phyloP scores from a whole-genome alignment of 768 basidiomycete genomes.

The Sistotremastrum suecicum region DNA sequence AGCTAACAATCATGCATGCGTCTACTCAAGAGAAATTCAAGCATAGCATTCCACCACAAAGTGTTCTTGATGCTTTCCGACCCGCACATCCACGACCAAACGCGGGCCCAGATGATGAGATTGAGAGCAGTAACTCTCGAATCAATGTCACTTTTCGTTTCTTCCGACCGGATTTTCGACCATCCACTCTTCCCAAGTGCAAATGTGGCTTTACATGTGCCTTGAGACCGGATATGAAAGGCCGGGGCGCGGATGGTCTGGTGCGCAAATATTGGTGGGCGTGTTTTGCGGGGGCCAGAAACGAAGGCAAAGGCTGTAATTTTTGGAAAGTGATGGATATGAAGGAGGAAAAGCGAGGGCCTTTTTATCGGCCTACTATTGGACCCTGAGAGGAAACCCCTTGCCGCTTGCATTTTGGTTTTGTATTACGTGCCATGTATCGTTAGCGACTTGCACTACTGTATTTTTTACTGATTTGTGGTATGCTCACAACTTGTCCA shows the following conservation, averaged over 20 bases:
- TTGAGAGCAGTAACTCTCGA: constrained; percentile 45
- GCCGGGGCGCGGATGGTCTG: constrained; percentile 29
- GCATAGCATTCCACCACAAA: constrained; percentile 62
- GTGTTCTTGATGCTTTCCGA: constrained; percentile 54
- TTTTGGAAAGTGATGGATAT: constrained; percentile 67
- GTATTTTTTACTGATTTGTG: not conserved
- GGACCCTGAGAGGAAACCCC: not conserved
- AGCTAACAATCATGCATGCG: constrained; percentile 84
- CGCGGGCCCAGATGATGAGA: constrained; percentile 1
- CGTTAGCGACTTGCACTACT: not conserved
- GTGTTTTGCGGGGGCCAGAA: constrained; percentile 70
- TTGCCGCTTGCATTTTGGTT: not conserved
- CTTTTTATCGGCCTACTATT: constrained; percentile 18
- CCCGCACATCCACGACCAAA: constrained; percentile 31
- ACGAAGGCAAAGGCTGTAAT: constrained; percentile 70
- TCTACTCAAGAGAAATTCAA: constrained; percentile 74
- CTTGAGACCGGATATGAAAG: constrained; percentile 70
- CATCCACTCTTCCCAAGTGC: constrained; percentile 53
- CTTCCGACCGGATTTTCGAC: constrained; percentile 68
- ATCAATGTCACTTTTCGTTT: constrained; percentile 85
- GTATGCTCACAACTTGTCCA: not conserved
- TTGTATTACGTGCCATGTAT: not conserved
- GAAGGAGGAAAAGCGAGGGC: constrained; percentile 49
- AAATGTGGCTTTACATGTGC: constrained; percentile 60
- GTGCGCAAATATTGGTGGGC: constrained; percentile 65